phyloP scores from a whole-genome alignment of 306 rosid species.

The Quercus mongolica region DNA sequence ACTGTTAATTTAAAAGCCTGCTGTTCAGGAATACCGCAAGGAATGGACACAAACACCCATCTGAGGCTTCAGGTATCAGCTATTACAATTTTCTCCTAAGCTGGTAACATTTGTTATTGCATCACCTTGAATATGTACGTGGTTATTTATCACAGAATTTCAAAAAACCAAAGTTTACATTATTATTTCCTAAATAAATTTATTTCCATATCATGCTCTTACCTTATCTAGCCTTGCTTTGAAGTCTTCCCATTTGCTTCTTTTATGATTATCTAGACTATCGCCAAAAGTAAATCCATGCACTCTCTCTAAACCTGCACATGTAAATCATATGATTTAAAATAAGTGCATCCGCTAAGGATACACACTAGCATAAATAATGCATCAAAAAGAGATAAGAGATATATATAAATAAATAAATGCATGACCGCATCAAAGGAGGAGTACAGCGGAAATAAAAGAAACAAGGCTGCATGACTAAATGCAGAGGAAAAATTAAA shows the following conservation, averaged over 20 bases:
- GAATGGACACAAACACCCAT: not conserved
- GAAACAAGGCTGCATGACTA: not conserved
- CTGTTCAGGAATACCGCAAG: not conserved
- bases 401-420: no score
- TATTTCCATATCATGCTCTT: conserved; percentile 1
- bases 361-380: not conserved
- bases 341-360: conserved; percentile 5
- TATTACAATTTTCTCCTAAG: not conserved
- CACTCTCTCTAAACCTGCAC: conserved; percentile 80
- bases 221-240: conserved; percentile 70
- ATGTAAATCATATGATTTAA: conserved; percentile 13
- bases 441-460: not conserved
- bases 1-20: not conserved
- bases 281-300: conserved; percentile 94
- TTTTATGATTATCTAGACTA: conserved; percentile 68
- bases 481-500: not conserved
- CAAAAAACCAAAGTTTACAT: not conserved
- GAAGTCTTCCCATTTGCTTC: conserved; percentile 75
- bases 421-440: no score
- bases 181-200: not conserved
- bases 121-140: not conserved
- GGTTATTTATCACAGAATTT: not conserved
- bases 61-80: not conserved
- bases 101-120: not conserved
- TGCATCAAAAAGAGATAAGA: not conserved